A percentile compares a stretch with the other conserved stretches of the same genome.
phyloP scores from a whole-genome alignment of 2,329 filamentous ascomycete species.

The Pseudogymnoascus sp. region DNA sequence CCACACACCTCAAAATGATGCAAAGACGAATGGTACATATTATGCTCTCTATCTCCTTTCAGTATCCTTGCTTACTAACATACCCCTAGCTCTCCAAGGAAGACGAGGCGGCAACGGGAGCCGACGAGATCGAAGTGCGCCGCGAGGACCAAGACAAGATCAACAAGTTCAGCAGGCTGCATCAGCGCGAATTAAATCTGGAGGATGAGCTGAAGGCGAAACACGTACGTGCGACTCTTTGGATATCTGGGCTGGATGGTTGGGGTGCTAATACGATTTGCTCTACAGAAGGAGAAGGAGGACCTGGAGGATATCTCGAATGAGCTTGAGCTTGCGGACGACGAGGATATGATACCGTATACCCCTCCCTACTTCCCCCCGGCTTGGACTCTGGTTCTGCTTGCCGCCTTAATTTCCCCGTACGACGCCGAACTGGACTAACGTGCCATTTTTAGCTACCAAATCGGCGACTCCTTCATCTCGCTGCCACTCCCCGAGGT shows the following conservation, averaged over 20 bases:
- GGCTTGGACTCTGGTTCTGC: background rate
- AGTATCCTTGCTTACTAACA: conserved; percentile 15
- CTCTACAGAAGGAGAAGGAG: conserved; percentile 88
- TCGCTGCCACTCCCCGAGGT: conserved; percentile 76
- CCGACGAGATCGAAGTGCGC: conserved; percentile 85
- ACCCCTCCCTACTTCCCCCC: conserved; percentile 25
- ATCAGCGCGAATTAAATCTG: conserved; percentile 71
- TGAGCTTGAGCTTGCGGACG: conserved; percentile 89
- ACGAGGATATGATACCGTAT: conserved; percentile 88
- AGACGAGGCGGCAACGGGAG: conserved; percentile 65
- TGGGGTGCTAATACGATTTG: conserved; percentile 14
- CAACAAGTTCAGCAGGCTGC: conserved; percentile 91
- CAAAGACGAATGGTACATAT: conserved; percentile 51
- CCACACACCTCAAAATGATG: conserved; percentile 34
- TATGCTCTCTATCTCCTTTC: background rate
- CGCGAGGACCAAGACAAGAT: conserved; percentile 98
- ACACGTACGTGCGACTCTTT: conserved; percentile 48
- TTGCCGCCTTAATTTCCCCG: background rate
- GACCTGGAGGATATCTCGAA: conserved; percentile 87
- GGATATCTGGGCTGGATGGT: background rate
- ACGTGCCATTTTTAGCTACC: conserved; percentile 58
- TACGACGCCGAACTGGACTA: background rate
- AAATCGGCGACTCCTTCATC: conserved; percentile 93
- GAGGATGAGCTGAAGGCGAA: conserved; percentile 76
- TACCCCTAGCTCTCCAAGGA: conserved; percentile 73